These are phyloP conservation scores for Starmera quercuum DNA, from an alignment of 805 yeast species.

Conservation along the genomic window DNA sequence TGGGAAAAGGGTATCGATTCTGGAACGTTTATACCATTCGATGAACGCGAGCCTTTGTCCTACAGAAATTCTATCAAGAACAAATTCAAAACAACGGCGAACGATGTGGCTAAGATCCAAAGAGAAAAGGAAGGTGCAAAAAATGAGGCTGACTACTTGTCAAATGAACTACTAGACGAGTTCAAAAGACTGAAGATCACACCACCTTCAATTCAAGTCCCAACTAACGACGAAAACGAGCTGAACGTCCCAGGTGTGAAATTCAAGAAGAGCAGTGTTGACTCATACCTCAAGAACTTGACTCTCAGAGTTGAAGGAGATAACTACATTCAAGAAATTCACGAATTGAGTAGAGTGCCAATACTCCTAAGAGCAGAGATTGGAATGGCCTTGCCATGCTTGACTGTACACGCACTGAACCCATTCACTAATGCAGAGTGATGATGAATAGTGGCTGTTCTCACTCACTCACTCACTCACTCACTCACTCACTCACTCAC, in stretches of 20 bases:
- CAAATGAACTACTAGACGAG: constrained; percentile 37
- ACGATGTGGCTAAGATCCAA: constrained; percentile 63
- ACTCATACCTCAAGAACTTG: constrained; percentile 51
- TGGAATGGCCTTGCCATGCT: constrained; percentile 93
- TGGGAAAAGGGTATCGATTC: constrained; percentile 94
- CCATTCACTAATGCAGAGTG: constrained; percentile 49
- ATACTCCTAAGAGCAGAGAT: constrained; percentile 82
- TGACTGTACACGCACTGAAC: constrained; percentile 84
- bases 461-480: too few species aligned
- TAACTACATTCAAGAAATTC: constrained; percentile 69
- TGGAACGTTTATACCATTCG: constrained; percentile 87
- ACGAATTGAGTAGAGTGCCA: constrained; percentile 73
- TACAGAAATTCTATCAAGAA: constrained; percentile 74
- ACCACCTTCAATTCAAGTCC: constrained; percentile 36
- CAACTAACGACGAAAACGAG: constrained; percentile 15
- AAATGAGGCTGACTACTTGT: constrained; percentile 13
- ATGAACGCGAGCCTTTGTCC: constrained; percentile 71
- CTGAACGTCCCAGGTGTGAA: neutral
- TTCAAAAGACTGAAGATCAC: constrained; percentile 41
- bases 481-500: too few species aligned
- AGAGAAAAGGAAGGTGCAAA: constrained; percentile 8
- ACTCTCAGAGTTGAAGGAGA: constrained; percentile 55
- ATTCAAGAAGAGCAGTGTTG: constrained; percentile 30
- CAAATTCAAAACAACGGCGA: constrained; percentile 64
- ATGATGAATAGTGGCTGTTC: too few species aligned